phyloP scores from a whole-genome alignment of 192 early-diverging fungal species.

The Gorgonomyces haynaldii region DNA sequence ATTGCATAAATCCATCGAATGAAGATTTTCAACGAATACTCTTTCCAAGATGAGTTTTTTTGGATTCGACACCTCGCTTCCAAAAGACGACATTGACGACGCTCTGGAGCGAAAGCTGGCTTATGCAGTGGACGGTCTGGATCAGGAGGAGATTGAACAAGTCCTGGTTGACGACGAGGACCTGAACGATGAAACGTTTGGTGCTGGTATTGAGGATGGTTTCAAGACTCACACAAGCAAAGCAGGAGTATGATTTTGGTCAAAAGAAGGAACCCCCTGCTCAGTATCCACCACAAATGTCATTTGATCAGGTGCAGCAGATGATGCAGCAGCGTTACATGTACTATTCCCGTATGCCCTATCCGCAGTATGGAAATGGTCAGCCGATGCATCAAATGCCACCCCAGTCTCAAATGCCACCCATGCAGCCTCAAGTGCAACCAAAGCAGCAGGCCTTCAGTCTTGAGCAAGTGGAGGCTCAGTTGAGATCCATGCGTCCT shows the following conservation, averaged over 20 bases:
- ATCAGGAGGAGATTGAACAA: constrained; percentile 9
- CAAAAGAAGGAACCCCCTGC: constrained; percentile 1
- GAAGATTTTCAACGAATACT: constrained; percentile 2
- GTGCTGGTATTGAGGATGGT: constrained; percentile 12
- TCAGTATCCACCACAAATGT: constrained; percentile 4
- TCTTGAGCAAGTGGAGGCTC: constrained; percentile 8
- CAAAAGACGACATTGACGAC: constrained; percentile 22
- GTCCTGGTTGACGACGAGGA: constrained; percentile 19
- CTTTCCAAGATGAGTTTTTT: constrained; percentile 17
- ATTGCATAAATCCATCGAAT: background rate
- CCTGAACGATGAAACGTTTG: constrained; percentile 43
- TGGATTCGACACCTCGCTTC: constrained; percentile 25
- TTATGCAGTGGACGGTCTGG: constrained; percentile 12
- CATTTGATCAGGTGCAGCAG: background rate
- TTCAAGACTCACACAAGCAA: constrained; percentile 4
- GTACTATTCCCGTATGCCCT: constrained; percentile 2
- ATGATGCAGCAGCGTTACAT: background rate
- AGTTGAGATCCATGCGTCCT: constrained; percentile 9
- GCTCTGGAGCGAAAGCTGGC: constrained; percentile 28
- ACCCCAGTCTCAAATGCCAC: background rate
- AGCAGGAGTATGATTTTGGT: constrained; percentile 34
- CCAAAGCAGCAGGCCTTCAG: background rate
- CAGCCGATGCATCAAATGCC: constrained; percentile 9
- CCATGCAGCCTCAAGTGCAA: constrained; percentile 6
- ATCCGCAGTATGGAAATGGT: constrained; percentile 7